Percentiles rank a stretch among this genome's conserved stretches.
Conservation (phyloP, 257 asterid species). For the Anisodus tanguticus region DNA sequence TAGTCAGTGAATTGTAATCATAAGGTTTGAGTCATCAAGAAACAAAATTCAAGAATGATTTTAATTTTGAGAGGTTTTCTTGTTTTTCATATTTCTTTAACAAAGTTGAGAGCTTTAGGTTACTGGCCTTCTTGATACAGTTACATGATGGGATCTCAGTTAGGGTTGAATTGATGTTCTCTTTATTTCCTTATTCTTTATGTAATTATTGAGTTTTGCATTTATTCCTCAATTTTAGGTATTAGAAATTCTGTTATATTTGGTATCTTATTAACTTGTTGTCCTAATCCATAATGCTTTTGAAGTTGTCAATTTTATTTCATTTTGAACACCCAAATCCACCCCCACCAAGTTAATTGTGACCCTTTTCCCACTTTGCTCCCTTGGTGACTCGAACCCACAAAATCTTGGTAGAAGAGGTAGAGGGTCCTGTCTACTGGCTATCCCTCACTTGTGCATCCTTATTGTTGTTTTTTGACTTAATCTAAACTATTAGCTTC, state of each 20-base stretch:
- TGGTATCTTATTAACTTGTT: not conserved
- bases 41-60: conserved; percentile 12
- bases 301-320: not conserved
- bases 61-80: not conserved
- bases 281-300: not conserved
- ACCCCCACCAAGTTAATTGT: not conserved
- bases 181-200: not conserved
- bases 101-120: not conserved
- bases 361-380: not conserved
- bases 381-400: not conserved
- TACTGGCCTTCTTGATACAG: not conserved
- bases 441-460: not conserved
- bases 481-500: not conserved
- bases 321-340: not conserved
- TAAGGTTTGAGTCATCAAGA: not conserved
- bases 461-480: not conserved
- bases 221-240: not conserved
- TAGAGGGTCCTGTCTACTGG: not conserved
- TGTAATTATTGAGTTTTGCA: not conserved
- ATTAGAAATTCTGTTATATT: not conserved
- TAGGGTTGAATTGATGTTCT: not conserved
- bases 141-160: conserved; percentile 12
- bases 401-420: conserved; percentile 8
- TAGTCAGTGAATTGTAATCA: not conserved
- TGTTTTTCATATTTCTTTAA: not conserved